Evolutionary conservation across 352 stramenopile species (phyloP), one percentile per base, ranked within the genome.

Genomic region (Globisporangium acanthophoron): DNA sequence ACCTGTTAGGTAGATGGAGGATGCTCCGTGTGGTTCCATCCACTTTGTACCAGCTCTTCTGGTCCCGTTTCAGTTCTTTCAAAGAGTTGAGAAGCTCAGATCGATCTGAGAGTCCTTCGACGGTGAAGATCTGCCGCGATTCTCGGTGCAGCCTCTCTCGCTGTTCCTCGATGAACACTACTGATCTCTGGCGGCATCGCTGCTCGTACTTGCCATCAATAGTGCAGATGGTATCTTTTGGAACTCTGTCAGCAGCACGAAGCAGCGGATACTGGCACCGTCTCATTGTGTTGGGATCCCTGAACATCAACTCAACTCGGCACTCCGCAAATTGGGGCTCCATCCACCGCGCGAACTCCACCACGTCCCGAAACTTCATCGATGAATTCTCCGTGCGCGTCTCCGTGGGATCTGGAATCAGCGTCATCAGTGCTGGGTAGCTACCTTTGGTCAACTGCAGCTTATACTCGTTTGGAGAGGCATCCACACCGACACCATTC

Each of bases 381-480:
- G 15, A 2, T 11, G 24, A 1, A 3, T 12, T 18, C 11, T 3
- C 18, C 8, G 11, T 16, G 12, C 44, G 44, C 48, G 63, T 80
- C 31, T 43, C 69, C 11, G 61, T 66, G 44, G 69, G 61, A n/a
- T 60, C 69, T 35, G 66, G 61, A 43, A 70, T 66, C 3, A 71
- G 37, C 9, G 70, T 39, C 2, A 52, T 48, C 50, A 71, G 48
- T 0, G 68, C 70, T 31, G 73, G 70, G 35, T 70, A 82, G 48
- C 54, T 69, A 11, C 73, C 73, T 51, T 79, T 82, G 11, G 79
- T 51, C 16, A 82, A 39, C 12, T 8, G 43, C 21, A 18, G 9
- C 31, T 44, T 12, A n/a, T n/a, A 16, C 3, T 29, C 11, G 20
- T 3, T 1, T 15, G 35, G 31, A 16, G 33, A 5, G 16, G 29